A percentile compares a stretch with the other conserved stretches of the same genome.
Evolutionary conservation across 768 basidiomycete genomes (phyloP).

Genomic region (Mycena rebaudengoi): DNA sequence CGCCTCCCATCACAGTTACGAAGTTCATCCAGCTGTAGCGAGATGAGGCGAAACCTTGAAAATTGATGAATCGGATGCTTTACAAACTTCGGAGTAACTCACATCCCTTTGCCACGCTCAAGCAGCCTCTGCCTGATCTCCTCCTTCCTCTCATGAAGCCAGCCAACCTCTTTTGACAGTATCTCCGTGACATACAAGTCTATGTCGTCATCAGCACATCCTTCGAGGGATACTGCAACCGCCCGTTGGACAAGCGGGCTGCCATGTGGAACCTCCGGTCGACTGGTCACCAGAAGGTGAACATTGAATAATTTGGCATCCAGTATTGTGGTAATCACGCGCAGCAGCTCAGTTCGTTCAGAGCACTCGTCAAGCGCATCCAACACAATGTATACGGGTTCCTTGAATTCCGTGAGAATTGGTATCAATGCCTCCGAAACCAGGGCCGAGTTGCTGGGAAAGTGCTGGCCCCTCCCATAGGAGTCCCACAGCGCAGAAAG

Average conservation of each 20-base stretch:
- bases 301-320: conserved; percentile 4
- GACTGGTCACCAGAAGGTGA: conserved; percentile 24
- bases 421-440: conserved; percentile 14
- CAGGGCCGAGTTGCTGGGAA: conserved; percentile 1
- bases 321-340: conserved; percentile 4
- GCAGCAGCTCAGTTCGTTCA: conserved; percentile 17
- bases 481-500: background rate
- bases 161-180: background rate
- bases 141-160: background rate
- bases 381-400: conserved; percentile 25
- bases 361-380: conserved; percentile 33
- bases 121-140: conserved; percentile 4
- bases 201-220: conserved; percentile 5
- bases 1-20: conserved; percentile 15
- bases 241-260: background rate
- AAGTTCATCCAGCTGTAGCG: conserved; percentile 30
- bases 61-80: background rate
- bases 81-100: background rate
- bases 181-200: background rate
- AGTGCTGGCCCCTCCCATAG: background rate
- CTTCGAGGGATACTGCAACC: background rate
- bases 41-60: conserved; percentile 33
- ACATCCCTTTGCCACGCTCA: background rate
- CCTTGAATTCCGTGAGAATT: conserved; percentile 5
- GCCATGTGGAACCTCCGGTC: conserved; percentile 19